phyloP scores from a whole-genome alignment of 2,329 filamentous ascomycete genomes.

The Periconia macrospinosa region DNA sequence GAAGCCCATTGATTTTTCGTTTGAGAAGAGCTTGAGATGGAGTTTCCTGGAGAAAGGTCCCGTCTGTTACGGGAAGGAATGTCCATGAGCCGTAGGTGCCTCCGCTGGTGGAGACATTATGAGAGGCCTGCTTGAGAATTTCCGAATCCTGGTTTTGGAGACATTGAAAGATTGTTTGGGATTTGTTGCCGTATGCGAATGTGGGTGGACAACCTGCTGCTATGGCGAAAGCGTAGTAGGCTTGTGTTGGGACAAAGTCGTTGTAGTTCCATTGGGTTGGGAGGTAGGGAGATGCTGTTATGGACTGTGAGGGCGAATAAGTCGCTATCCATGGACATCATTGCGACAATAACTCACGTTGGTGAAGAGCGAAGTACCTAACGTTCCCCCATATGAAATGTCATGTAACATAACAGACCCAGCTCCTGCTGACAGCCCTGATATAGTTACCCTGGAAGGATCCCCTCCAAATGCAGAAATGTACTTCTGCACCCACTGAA shows the following conservation, averaged over 20 bases:
- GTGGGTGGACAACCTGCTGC: slow-evolving; percentile 26
- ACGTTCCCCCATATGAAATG: slow-evolving; percentile 30
- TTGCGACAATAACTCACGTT: slow-evolving; percentile 27
- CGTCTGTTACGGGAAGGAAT: slow-evolving; percentile 49
- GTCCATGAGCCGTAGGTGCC: slow-evolving; percentile 43
- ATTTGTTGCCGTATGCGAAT: slow-evolving; percentile 3
- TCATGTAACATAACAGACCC: slow-evolving; percentile 43
- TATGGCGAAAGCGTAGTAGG: slow-evolving; percentile 49
- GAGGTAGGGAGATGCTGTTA: slow-evolving; percentile 54
- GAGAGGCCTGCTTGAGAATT: slow-evolving; percentile 42
- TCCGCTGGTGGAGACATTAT: slow-evolving; percentile 35
- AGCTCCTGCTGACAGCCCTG: slow-evolving; percentile 43
- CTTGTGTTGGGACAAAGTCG: slow-evolving; percentile 46
- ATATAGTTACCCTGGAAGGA: slow-evolving; percentile 33
- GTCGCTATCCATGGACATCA: neutral
- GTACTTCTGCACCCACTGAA: slow-evolving; percentile 55
- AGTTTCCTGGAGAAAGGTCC: slow-evolving; percentile 38
- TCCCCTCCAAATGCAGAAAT: slow-evolving; percentile 35
- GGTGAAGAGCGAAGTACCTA: slow-evolving; percentile 35
- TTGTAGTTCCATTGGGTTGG: slow-evolving; percentile 57
- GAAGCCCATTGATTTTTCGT: slow-evolving; percentile 41
- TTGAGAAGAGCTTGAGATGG: slow-evolving; percentile 41
- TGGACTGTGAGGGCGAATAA: slow-evolving; percentile 7
- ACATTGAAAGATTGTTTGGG: slow-evolving; percentile 44
- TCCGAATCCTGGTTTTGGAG: slow-evolving; percentile 37